Conservation (phyloP, 2,329 filamentous ascomycete species). For the Biscogniauxia marginata region DNA sequence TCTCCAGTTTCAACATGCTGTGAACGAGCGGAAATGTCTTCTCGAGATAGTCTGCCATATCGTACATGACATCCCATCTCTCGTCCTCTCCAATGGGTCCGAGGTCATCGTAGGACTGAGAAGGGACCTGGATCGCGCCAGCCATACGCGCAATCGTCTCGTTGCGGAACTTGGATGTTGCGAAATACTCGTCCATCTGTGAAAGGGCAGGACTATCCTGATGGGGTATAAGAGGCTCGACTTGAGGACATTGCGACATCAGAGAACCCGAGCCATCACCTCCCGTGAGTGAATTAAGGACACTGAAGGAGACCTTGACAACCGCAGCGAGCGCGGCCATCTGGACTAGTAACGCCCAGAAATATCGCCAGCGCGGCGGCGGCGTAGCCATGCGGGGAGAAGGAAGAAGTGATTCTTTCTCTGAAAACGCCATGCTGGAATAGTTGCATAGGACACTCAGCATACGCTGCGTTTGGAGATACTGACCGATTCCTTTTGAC, state of each 20-base stretch:
- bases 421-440: neutral
- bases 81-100: conserved; percentile 53
- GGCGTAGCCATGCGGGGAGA: too few relatives aligned
- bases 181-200: conserved; percentile 33
- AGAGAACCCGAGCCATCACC: neutral
- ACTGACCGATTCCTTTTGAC: neutral
- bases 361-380: neutral
- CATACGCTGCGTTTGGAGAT: neutral
- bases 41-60: conserved; percentile 50
- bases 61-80: conserved; percentile 57
- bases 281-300: neutral
- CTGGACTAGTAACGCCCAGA: neutral
- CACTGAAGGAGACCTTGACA: neutral
- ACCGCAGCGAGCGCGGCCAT: neutral
- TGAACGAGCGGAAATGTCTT: conserved; percentile 53
- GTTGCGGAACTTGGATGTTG: conserved; percentile 33
- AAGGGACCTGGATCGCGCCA: conserved; percentile 52
- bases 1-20: conserved; percentile 46
- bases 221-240: conserved; percentile 33
- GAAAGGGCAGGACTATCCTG: conserved; percentile 26
- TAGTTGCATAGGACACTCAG: neutral
- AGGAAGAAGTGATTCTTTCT: neutral
- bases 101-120: conserved; percentile 55
- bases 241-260: conserved; percentile 33
- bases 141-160: conserved; percentile 37